Evolutionary conservation across 2,329 filamentous ascomycete species (phyloP), one percentile per base, ranked within the genome.

Genomic region (Penicillium paneum): DNA sequence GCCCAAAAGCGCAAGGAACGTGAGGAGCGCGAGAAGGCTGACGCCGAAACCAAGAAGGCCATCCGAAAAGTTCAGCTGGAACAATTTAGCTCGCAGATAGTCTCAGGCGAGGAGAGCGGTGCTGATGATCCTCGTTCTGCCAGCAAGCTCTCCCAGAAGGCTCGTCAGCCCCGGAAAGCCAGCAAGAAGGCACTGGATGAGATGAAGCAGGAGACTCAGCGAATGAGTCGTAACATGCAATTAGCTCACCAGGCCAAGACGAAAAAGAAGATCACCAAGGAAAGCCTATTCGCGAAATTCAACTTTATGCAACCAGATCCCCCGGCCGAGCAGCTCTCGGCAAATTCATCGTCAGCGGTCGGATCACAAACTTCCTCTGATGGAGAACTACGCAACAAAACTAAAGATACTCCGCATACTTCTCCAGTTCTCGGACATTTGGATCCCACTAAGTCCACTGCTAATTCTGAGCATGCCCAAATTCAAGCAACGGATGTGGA

Each of bases 101-200:
- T 76, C 43, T 72, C 76, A n/a, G 78, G 75, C 19, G 74, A 80
- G n/a, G 80, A 81, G 8, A 80, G 80, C 49, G 83, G 83, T 35
- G 77, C 80, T 41, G 82, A 84, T 35, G 79, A 81, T 2, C 85
- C 88, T 55, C 85, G 84, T 32, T 84, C 85, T 26, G 86, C 81
- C n/a, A 79, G 78, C 40, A 83, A 79, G 58, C 76, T 94, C 41
- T 89, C 88, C 0, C 89, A 92, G 67, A 78, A 82, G 36, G 79
- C 82, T 26, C 84, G 87, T 4, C 87, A 91, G 5, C 61, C 71
- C 2, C 84, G 94, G 12, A 96, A 94, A 70, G 92, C 94, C 0
- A 93, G 92, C 77, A 97, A 93, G 76, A 97, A 91, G 74, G 94
- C 94, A 0, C 71, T 97, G 39, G 90, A 97, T 69, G 93, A 97